Conservation (phyloP, 73 alveolate genomes). For the Paramecium tetraurelia region DNA sequence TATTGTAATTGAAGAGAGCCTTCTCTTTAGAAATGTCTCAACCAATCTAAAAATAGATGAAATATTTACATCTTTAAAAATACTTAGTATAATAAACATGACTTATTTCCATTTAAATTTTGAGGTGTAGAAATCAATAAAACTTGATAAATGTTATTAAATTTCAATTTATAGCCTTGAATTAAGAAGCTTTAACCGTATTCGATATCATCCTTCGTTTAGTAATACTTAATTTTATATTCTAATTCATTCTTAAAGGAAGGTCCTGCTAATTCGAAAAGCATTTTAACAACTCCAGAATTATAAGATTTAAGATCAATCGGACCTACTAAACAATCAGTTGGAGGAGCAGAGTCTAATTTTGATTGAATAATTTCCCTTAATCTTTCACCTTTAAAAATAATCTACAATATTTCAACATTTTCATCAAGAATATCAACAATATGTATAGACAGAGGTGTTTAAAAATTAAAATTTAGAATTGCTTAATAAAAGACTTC, state of each 20-base stretch:
- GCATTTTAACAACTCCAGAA: neutral
- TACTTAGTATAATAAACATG: neutral
- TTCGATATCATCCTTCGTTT: neutral
- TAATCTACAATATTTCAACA: neutral
- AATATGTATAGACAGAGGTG: neutral
- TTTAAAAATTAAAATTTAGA: neutral
- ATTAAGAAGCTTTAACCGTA: neutral
- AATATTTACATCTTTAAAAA: neutral
- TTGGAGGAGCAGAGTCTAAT: neutral
- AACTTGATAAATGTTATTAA: neutral
- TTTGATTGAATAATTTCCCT: neutral
- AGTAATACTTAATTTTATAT: neutral
- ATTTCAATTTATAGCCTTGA: neutral
- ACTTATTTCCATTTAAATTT: neutral
- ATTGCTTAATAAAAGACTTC: neutral
- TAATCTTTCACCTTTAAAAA: neutral
- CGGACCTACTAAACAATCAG: neutral
- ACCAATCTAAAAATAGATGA: neutral
- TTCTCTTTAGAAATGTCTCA: neutral
- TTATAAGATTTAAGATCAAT: neutral
- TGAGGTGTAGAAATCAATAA: neutral
- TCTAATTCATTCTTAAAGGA: neutral
- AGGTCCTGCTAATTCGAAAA: neutral
- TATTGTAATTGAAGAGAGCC: neutral
- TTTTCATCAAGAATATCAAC: neutral